Base-by-base conservation (phyloP, 2,329 filamentous ascomycete species). In the Monilinia vaccinii-corymbosi region DNA sequence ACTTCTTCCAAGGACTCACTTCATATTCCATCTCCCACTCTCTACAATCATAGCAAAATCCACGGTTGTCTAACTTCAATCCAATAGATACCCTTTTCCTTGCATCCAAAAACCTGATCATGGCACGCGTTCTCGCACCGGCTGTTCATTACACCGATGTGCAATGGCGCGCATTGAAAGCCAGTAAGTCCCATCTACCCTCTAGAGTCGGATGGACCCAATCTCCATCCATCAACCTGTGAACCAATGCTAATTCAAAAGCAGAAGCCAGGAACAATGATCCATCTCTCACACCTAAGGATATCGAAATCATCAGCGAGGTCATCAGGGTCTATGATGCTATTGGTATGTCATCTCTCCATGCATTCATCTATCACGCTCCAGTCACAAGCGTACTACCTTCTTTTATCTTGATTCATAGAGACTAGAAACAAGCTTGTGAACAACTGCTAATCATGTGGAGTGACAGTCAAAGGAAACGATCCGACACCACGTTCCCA, bases 91-190 rank as follows among this genome's bases (percentile, higher is more conserved):
- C n/a, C n/a, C 6, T 3, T 16, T 40, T 18, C 2, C 7, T 40
- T 9, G 3, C 6, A 21, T 51, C 9, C 13, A 9, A 23, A 1
- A 8, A 23, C 11, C 8, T 18, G 25, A 23, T 5, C 13, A 55
- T 55, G 51, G 11, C 51, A 11, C 51, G 51, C 44, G 32, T 55
- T 4, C 28, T 55, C 13, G 51, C n/a, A 11, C 28, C 40, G 1
- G n/a, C 14, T 4, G 51, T 55, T 32, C 9, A 23, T 32, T 55
- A 55, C 28, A 55, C n/a, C 9, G 51, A 55, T 21, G n/a, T 8
- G 9, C 38, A 55, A 23, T 55, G 51, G 51, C 51, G 51, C 51
- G 51, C 38, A 45, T 23, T 55, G 13, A 53, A 53, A 45, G 21
- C 16, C 1, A 55, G 51, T 55, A 34, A 13, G 51, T 55, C 13